Base-by-base conservation (phyloP, 176 grass and related monocot genomes). In the Aegilops tauschii region DNA sequence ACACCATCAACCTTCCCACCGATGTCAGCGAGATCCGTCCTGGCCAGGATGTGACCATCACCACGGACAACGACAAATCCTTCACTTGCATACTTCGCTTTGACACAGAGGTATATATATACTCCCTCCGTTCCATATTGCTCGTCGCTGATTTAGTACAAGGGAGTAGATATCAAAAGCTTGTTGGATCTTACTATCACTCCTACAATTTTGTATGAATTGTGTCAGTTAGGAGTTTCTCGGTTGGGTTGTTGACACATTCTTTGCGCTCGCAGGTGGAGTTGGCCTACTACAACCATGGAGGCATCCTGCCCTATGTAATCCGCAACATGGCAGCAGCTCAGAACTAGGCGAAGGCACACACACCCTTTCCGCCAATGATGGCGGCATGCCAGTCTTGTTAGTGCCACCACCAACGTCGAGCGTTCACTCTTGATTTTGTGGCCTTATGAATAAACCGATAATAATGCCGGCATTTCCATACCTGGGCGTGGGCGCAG, bases 251-350 rank as follows among this genome's bases (percentile, higher is more conserved):
- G 44, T 9, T 79, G 73, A 11, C 25, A 31, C 45, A 31, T 76
- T 5, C n/a, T 83, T 89, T 84, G 25, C 20, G 64, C 13, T 89
- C 84, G 17, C 47, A 98, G 96, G 96, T 98, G 84, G 96, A 98
- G 79, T 75, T 98, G 78, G 86, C 93, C 18, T 98, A 98, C 79
- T 98, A 90, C 88, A 92, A 96, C 86, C 96, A 98, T 29, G 96
- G 96, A 35, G 96, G 96, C 23, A 98, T 98, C 73, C 96, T 98
- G 40, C 96, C 92, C 0, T 98, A 94, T 1, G 96, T 96, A 35
- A 94, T 98, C 82, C 94, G 96, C 49, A 92, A 90, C 82, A 83
- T 98, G 81, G 91, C 84, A 16, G 81, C 14, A 61, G 61, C 81
- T 3, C 88, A 94, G 56, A 88, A 93, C 31, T 95, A 90, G 88